Evolutionary conservation across 345 rosid genomes (phyloP), one percentile per base, ranked within the genome.

Genomic region (Syzygium aromaticum): DNA sequence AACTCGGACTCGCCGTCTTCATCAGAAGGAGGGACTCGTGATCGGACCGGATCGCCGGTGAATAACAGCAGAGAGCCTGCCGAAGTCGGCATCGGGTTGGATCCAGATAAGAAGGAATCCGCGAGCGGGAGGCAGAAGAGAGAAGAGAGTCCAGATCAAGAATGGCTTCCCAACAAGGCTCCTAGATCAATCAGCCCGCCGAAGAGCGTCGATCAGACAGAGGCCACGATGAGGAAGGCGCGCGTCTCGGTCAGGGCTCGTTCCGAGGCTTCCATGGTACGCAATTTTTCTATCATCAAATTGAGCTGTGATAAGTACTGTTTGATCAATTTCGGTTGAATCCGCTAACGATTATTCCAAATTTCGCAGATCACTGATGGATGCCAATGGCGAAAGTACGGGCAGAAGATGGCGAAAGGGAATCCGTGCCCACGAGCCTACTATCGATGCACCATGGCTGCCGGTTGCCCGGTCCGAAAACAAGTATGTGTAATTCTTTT

Each of bases 361-460:
- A 30, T 80, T 85, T 54, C 51, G 40, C 40, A 93, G 98, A 94
- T 95, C 49, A 91, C 92, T 19, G 98, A 95, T 90, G 96, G 98
- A 64, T 95, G 98, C 53, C 98, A 95, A 87, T 95, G 98, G 98
- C 86, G 96, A 85, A 94, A 95, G 85, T 95, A 94, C 85, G 98
- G 98, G 17, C 98, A 95, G 90, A 95, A 95, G 87, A 93, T 93
- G 95, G 98, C 96, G 1, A 95, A 95, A 78, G 98, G 96, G 88
- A 95, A 95, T 88, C 96, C 98, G 5, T 94, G 95, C 86, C 98
- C 98, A 83, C 94, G 98, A 78, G 98, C 98, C 49, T 95, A 95
- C 61, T 93, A 95, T 61, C 91, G 98, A 56, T 95, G 98, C 89
- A 95, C 98, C 86, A 95, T 95, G 98, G 96, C 95, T 27, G 94